Conservation (phyloP, 2,329 filamentous ascomycete species). For the Xylariomycetidae sp. region DNA sequence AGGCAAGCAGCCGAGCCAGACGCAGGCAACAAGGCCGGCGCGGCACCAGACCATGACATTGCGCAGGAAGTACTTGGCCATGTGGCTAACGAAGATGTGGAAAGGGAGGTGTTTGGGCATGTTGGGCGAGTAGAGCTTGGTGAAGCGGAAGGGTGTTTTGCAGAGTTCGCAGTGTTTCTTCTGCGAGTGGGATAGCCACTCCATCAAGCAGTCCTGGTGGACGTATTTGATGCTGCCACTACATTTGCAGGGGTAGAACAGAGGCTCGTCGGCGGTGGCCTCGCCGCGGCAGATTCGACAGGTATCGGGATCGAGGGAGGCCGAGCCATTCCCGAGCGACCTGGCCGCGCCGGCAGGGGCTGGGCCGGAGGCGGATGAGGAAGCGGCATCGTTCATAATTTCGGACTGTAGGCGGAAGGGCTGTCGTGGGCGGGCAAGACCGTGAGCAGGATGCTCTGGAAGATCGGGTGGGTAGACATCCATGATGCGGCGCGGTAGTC, state of each 20-base stretch:
- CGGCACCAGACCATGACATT: slow-evolving; percentile 74
- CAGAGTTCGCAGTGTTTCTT: slow-evolving; percentile 99
- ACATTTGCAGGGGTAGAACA: slow-evolving; percentile 98
- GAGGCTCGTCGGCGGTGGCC: slow-evolving; percentile 70
- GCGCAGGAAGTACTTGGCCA: slow-evolving; percentile 64
- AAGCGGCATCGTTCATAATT: no score
- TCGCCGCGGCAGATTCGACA: slow-evolving; percentile 96
- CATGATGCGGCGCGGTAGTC: no score
- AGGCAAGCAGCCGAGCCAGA: slow-evolving; percentile 86
- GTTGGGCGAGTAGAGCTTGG: slow-evolving; percentile 89
- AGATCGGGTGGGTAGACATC: no score
- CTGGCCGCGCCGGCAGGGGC: background rate
- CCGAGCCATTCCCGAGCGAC: slow-evolving; percentile 9
- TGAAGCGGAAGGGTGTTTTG: slow-evolving; percentile 97
- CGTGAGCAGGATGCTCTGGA: no score
- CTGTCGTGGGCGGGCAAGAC: background rate
- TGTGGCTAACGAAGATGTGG: slow-evolving; percentile 73
- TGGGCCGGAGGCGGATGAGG: no score
- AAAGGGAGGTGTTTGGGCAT: slow-evolving; percentile 84
- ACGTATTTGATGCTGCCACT: slow-evolving; percentile 98
- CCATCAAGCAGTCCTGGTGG: slow-evolving; percentile 96
- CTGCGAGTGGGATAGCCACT: slow-evolving; percentile 97
- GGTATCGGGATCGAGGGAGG: slow-evolving; percentile 51
- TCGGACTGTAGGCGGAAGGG: no score
- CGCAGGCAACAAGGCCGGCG: slow-evolving; percentile 68